phyloP scores from a whole-genome alignment of 495 filamentous ascomycete genomes.

The Pseudoneurospora amorphoporcata region DNA sequence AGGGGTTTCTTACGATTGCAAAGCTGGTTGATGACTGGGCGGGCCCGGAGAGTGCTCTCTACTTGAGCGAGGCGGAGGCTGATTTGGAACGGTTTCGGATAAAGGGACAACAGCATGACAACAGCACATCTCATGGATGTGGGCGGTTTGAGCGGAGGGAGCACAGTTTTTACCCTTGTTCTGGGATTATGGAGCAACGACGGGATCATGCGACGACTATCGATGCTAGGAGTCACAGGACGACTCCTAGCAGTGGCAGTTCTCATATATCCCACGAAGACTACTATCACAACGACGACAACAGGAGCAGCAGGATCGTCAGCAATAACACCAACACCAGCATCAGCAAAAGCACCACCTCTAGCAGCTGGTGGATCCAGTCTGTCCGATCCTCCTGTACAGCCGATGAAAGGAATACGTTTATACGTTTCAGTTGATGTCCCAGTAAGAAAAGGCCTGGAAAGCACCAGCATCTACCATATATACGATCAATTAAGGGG shows the following conservation, averaged over 20 bases:
- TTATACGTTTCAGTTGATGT: background rate
- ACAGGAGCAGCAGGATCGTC: background rate
- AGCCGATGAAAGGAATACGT: background rate
- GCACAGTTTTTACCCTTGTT: conserved; percentile 14
- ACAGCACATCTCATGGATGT: background rate
- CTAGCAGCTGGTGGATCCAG: background rate
- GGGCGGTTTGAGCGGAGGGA: background rate
- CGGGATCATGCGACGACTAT: background rate
- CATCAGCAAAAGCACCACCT: background rate
- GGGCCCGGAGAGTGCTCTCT: conserved; percentile 32
- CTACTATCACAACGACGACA: background rate
- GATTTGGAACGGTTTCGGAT: conserved; percentile 37
- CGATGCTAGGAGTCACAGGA: background rate
- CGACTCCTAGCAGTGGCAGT: background rate
- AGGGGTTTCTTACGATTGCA: conserved; percentile 41
- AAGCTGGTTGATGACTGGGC: conserved; percentile 43
- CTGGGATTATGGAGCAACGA: conserved; percentile 14
- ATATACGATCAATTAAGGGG: background rate
- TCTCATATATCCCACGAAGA: background rate
- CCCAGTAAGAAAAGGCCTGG: background rate
- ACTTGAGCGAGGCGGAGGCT: conserved; percentile 42
- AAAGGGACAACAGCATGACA: background rate
- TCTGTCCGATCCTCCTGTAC: background rate
- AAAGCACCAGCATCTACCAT: background rate
- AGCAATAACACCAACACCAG: background rate